Percentiles rank a stretch among this genome's conserved stretches.
phyloP scores from a whole-genome alignment of 192 early-diverging fungal genomes.

The Thamnidium elegans region DNA sequence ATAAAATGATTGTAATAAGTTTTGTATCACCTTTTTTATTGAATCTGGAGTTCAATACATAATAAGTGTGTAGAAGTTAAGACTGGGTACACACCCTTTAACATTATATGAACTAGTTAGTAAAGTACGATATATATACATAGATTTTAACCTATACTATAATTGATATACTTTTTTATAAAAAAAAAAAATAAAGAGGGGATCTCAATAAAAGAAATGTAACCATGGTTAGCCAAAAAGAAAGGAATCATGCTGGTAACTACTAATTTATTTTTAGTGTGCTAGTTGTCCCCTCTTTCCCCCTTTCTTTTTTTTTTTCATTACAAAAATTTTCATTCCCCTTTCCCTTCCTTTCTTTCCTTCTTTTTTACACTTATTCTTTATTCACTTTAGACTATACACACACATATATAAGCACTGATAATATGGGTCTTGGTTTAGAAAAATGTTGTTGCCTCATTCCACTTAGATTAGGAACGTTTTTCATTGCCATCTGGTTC shows the following conservation, averaged over 20 bases:
- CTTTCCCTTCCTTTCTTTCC: neutral
- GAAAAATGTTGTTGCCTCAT: conserved; percentile 42
- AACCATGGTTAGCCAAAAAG: no score
- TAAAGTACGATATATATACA: no score
- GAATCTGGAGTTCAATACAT: neutral
- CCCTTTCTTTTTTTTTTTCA: neutral
- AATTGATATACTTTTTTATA: no score
- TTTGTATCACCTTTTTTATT: neutral
- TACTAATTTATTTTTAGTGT: conserved; percentile 17
- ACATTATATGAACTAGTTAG: no score
- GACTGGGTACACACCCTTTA: neutral
- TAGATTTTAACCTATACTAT: no score
- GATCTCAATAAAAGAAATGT: no score
- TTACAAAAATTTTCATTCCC: neutral
- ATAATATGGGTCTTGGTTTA: conserved; percentile 22
- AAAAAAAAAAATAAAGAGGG: no score
- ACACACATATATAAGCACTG: neutral
- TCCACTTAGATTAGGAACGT: conserved; percentile 34
- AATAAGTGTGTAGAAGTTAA: no score
- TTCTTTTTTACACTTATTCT: neutral
- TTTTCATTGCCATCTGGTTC: conserved; percentile 38
- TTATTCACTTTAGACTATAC: neutral
- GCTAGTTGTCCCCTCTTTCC: neutral
- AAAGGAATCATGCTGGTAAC: neutral
- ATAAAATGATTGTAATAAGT: neutral